Percentiles rank a stretch among this genome's conserved stretches.
Evolutionary conservation across 2,329 filamentous ascomycete genomes (phyloP).

Genomic region (Mollisiaceae sp.): DNA sequence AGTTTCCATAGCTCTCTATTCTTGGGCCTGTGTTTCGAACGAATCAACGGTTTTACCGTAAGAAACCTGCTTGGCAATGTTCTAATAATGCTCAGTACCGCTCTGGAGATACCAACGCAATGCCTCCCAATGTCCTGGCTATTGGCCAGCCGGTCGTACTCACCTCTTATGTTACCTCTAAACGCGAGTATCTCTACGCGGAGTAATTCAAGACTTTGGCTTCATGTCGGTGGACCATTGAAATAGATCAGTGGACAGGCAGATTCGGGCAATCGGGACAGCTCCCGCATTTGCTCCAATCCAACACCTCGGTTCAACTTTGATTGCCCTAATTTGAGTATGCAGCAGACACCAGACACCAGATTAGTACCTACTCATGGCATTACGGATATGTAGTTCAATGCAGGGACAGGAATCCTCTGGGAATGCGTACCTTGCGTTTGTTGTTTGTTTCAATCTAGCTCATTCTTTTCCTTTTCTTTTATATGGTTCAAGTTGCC

Average conservation of each 20-base stretch:
- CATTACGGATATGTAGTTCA: slow-evolving; percentile 1
- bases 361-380: not conserved
- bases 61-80: not conserved
- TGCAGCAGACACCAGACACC: not conserved
- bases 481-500: slow-evolving; percentile 11
- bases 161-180: not conserved
- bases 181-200: not conserved
- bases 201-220: slow-evolving; percentile 6
- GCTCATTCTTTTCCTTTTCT: slow-evolving; percentile 3
- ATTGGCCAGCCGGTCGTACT: not conserved
- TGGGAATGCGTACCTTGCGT: not conserved
- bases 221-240: not conserved
- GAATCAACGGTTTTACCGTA: not conserved
- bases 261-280: slow-evolving; percentile 1
- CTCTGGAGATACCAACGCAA: not conserved
- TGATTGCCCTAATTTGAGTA: slow-evolving; percentile 13
- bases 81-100: not conserved
- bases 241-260: not conserved
- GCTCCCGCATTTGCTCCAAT: not conserved
- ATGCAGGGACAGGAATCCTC: slow-evolving; percentile 10
- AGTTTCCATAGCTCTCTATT: slow-evolving; percentile 7
- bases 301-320: not conserved
- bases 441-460: not conserved
- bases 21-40: not conserved
- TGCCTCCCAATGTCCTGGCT: slow-evolving; percentile 7